Percentiles rank a stretch among this genome's conserved stretches.
These are phyloP conservation scores for Neofusicoccum ribis DNA, from an alignment of 2,329 filamentous ascomycete species.

Conservation along the genomic window DNA sequence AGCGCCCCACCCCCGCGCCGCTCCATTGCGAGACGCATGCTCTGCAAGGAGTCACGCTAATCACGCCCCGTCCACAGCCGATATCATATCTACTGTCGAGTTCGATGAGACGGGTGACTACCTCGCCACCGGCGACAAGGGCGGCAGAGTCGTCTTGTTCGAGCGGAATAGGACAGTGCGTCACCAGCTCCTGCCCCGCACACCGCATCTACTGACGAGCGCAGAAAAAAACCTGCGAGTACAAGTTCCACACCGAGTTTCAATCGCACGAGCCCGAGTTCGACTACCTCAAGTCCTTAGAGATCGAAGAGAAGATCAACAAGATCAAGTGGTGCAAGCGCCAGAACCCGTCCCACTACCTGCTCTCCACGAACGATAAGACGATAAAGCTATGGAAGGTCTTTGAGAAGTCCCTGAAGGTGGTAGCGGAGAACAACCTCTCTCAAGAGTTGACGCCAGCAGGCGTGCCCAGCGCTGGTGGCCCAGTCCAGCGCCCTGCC, in stretches of 20 bases:
- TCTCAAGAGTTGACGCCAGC: constrained; percentile 88
- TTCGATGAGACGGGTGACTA: constrained; percentile 91
- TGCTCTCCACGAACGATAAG: constrained; percentile 98
- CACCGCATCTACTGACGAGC: constrained; percentile 15
- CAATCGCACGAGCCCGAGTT: constrained; percentile 99
- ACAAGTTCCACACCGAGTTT: constrained; percentile 99
- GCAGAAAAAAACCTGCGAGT: constrained; percentile 99
- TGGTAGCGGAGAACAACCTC: constrained; percentile 97
- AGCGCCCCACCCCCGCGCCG: constrained; percentile 20
- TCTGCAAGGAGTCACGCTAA: neutral
- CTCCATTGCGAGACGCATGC: neutral
- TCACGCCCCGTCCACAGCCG: constrained; percentile 64
- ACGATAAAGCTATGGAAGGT: constrained; percentile 99
- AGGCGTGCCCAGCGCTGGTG: constrained; percentile 71
- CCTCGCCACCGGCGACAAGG: constrained; percentile 86
- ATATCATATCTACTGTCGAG: constrained; percentile 89
- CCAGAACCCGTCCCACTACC: constrained; percentile 97
- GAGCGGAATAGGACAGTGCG: constrained; percentile 93
- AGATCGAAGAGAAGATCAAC: constrained; percentile 99
- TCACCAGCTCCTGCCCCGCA: constrained; percentile 24
- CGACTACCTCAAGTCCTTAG: constrained; percentile 97
- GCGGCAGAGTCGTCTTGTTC: constrained; percentile 80
- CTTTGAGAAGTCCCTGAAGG: constrained; percentile 98
- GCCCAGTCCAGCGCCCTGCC: constrained; percentile 71
- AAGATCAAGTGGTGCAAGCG: constrained; percentile 99